Evolutionary conservation across 139 green algal genomes (phyloP), one percentile per base, ranked within the genome.

Genomic region (Microglena sp.): DNA sequence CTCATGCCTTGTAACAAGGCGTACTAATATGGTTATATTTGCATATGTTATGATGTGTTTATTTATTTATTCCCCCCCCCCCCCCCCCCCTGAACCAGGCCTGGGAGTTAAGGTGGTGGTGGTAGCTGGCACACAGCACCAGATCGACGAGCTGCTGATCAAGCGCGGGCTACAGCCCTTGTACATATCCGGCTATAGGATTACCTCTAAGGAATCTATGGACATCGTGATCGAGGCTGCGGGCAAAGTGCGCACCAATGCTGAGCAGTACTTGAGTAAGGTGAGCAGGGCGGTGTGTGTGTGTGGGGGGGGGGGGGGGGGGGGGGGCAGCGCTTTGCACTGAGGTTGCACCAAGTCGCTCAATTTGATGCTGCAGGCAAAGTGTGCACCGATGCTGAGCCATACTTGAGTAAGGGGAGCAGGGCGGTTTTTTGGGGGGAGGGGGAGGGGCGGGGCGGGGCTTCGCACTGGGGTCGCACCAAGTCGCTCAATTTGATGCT

Each of bases 41-140:
- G 50, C 50, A 31, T 21, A 27, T 8, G 24, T 63, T 29, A 11
- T 29, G 56, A n/a, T 63, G 24, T 63, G 11, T 21, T 26, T 22
- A 6, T n/a, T 11, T 18, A 22, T 27, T 6, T n/a, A n/a, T n/a
- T 18, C 40, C 40, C 15, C 40, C 40, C 40, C 40, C 15, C 11
- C 11, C 46, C 46, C n/a, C 46, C 46, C 15, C n/a, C n/a, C n/a
- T n/a, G n/a, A n/a, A n/a, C 22, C 77, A 89, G 81, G 83, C 3
- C 82, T 98, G 33, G 92, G 92, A 5, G 78, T 92, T 24, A 73
- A 72, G 3, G 55, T 97, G 22, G 86, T 97, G 22, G 33, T 98
- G 0, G 92, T 96, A 36, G 67, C 91, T 4, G 92, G 92, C 0
- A 72, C 75, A 2, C 72, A 81, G 53, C 58, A 73, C 11, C 86